phyloP scores from a whole-genome alignment of 768 basidiomycete species.

The Aureoboletus auriporus region DNA sequence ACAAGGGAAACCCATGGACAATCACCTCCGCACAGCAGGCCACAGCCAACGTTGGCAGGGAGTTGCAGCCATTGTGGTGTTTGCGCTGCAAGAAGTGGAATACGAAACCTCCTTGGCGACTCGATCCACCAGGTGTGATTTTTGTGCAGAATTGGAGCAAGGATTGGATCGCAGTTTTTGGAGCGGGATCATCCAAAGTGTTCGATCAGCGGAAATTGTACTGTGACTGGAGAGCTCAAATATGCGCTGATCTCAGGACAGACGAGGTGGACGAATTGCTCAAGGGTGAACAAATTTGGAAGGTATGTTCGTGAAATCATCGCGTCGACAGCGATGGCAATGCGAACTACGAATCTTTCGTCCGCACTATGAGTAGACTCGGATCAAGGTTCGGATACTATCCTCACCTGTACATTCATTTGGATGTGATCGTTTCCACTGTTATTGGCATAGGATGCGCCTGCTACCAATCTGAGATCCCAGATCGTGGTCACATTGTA shows the following conservation, averaged over 20 bases:
- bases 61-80: conserved; percentile 76
- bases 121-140: conserved; percentile 81
- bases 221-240: conserved; percentile 58
- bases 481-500: no score
- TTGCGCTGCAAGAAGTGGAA: conserved; percentile 82
- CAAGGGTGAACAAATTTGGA: conserved; percentile 89
- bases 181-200: conserved; percentile 44
- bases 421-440: background rate
- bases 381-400: background rate
- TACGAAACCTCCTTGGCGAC: conserved; percentile 89
- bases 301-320: conserved; percentile 46
- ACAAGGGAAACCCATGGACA: no score
- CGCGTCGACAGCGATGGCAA: conserved; percentile 76
- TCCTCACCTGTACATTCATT: background rate
- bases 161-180: background rate
- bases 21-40: no score
- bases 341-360: conserved; percentile 96
- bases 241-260: conserved; percentile 90
- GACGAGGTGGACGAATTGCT: conserved; percentile 98
- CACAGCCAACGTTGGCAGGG: no score
- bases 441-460: conserved; percentile 6
- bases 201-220: conserved; percentile 86
- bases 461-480: no score
- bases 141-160: background rate
- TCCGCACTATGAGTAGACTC: conserved; percentile 66